phyloP scores from a whole-genome alignment of 371 early-diverging fungal genomes.

The Zychaea mexicana region DNA sequence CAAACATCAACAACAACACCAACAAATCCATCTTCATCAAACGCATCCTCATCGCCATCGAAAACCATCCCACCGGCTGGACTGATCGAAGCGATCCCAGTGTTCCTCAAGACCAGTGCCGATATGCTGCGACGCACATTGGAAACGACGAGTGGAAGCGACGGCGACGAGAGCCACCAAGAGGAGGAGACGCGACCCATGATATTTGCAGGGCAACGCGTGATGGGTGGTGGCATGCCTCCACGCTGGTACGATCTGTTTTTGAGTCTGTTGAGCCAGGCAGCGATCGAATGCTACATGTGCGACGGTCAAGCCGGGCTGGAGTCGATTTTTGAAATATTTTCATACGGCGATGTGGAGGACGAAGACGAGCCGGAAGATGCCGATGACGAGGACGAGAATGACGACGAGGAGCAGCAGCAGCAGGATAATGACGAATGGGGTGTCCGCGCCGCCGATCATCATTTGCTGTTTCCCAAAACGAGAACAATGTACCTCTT shows the following conservation, averaged over 20 bases:
- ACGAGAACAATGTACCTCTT: conserved; percentile 53
- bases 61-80: conserved; percentile 28
- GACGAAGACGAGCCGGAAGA: conserved; percentile 47
- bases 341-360: conserved; percentile 63
- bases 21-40: background rate
- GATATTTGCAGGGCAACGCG: conserved; percentile 49
- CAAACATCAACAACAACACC: conserved; percentile 35
- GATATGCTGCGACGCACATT: conserved; percentile 48
- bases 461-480: conserved; percentile 51
- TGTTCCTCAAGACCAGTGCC: conserved; percentile 59
- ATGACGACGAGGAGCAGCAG: conserved; percentile 23
- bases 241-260: conserved; percentile 63
- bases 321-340: conserved; percentile 59
- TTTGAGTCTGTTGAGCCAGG: conserved; percentile 61
- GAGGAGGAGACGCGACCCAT: conserved; percentile 22
- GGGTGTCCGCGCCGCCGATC: conserved; percentile 49
- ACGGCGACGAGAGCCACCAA: conserved; percentile 2
- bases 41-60: too few relatives aligned
- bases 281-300: conserved; percentile 62
- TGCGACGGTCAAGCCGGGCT: conserved; percentile 58
- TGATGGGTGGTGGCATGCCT: conserved; percentile 60
- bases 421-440: conserved; percentile 34
- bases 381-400: conserved; percentile 26
- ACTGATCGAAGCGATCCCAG: conserved; percentile 60
- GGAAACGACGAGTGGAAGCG: conserved; percentile 17